Percentiles rank a stretch among this genome's conserved stretches.
Conservation (phyloP, 305 asterid species). For the Rubia occidens region DNA sequence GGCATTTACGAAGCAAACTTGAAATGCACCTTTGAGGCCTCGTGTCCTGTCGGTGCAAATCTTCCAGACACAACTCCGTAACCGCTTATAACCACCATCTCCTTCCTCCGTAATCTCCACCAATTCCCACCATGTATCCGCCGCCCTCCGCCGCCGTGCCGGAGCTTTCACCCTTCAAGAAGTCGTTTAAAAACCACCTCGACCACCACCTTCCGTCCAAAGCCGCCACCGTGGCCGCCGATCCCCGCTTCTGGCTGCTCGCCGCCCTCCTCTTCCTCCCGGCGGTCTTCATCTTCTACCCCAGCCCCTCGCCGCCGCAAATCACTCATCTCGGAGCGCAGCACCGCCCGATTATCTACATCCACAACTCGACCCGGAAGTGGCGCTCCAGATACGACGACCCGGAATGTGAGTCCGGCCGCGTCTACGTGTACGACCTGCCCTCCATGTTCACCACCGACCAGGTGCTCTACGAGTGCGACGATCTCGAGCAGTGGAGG, state of each 20-base stretch:
- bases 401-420: slow-evolving; percentile 54
- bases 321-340: slow-evolving; percentile 11
- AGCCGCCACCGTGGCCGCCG: slow-evolving; percentile 34
- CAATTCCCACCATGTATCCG: slow-evolving; percentile 11
- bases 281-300: slow-evolving; percentile 39
- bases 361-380: slow-evolving; percentile 4
- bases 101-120: background rate
- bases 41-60: slow-evolving; percentile 20
- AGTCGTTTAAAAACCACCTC: slow-evolving; percentile 22
- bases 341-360: slow-evolving; percentile 2
- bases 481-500: slow-evolving; percentile 65
- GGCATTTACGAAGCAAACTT: background rate
- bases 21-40: background rate
- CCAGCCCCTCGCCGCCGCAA: slow-evolving; percentile 34
- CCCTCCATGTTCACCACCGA: slow-evolving; percentile 54
- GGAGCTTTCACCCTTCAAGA: slow-evolving; percentile 30
- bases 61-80: background rate
- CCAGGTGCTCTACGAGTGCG: slow-evolving; percentile 37
- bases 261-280: slow-evolving; percentile 51
- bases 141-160: slow-evolving; percentile 16
- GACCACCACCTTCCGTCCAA: slow-evolving; percentile 17
- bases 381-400: slow-evolving; percentile 21
- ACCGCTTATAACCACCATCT: background rate
- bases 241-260: slow-evolving; percentile 70
- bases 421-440: slow-evolving; percentile 61